These are phyloP conservation scores for Nymphaea colorata DNA, from an alignment of 164 flowering plant genomes.

Conservation along the genomic window DNA sequence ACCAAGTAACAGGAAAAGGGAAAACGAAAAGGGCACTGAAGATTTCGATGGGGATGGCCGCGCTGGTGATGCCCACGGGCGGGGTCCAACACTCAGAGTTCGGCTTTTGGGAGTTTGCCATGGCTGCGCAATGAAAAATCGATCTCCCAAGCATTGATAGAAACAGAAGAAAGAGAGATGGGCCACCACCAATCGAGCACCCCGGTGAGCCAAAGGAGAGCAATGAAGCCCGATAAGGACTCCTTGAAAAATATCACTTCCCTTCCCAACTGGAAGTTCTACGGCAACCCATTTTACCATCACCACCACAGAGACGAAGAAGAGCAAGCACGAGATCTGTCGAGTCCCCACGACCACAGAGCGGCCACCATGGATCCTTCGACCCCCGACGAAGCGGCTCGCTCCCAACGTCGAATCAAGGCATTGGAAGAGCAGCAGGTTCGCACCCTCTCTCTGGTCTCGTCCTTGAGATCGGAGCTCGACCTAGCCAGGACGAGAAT, in stretches of 20 bases:
- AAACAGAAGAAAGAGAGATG: no score
- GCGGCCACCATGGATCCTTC: background rate
- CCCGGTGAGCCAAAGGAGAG: no score
- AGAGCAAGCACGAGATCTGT: background rate
- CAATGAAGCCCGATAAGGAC: no score
- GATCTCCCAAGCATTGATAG: no score
- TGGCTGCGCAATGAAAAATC: no score
- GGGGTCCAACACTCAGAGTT: background rate
- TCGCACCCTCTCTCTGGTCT: background rate
- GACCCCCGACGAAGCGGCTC: background rate
- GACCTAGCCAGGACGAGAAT: slow-evolving; percentile 10
- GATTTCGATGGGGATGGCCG: background rate
- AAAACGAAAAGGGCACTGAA: background rate
- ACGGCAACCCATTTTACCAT: slow-evolving; percentile 10
- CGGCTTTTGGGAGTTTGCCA: background rate
- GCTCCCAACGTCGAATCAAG: background rate
- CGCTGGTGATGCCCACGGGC: background rate
- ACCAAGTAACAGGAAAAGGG: background rate
- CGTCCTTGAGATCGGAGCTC: slow-evolving; percentile 6
- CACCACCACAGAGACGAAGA: background rate
- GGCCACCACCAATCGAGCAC: no score
- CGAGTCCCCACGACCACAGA: background rate
- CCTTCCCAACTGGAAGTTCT: slow-evolving; percentile 11
- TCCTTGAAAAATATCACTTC: no score
- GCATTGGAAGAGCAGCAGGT: background rate